Evolutionary conservation across 2,329 filamentous ascomycete genomes (phyloP).

Genomic region (Ophiostoma ips): DNA sequence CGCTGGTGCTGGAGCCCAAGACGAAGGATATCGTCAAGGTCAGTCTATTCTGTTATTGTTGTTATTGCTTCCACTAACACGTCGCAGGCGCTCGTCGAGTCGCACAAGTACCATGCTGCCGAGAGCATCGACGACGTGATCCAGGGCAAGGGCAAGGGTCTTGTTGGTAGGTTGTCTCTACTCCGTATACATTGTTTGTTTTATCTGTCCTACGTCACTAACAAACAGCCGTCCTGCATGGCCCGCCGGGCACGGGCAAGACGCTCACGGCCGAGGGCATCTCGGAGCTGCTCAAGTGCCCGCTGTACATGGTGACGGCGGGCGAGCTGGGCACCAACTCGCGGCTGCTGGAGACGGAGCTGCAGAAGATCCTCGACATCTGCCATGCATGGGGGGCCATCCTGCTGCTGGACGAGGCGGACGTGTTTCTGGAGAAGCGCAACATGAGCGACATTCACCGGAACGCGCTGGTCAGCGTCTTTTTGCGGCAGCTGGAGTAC

Average conservation of each 20-base stretch:
- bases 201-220: conserved; percentile 8
- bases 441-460: conserved; percentile 30
- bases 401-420: conserved; percentile 38
- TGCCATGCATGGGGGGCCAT: conserved; percentile 37
- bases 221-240: conserved; percentile 52
- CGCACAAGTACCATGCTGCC: conserved; percentile 68
- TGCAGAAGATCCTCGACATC: conserved; percentile 33
- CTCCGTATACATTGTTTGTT: conserved; percentile 21
- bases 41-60: too few relatives aligned
- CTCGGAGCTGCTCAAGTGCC: conserved; percentile 30
- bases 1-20: conserved; percentile 54
- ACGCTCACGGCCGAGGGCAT: conserved; percentile 28
- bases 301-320: conserved; percentile 40
- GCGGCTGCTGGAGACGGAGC: conserved; percentile 29
- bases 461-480: conserved; percentile 52
- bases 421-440: conserved; percentile 37
- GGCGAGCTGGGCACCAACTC: conserved; percentile 34
- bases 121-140: conserved; percentile 74
- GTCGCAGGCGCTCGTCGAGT: conserved; percentile 73
- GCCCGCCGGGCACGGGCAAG: conserved; percentile 42
- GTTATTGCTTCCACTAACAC: too few relatives aligned
- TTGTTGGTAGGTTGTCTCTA: conserved; percentile 48
- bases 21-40: conserved; percentile 56
- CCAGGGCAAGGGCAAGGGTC: conserved; percentile 72
- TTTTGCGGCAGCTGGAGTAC: conserved; percentile 75